Evolutionary conservation across 768 basidiomycete species (phyloP), one percentile per base, ranked within the genome.

Genomic region (Boletus pseudopeckii): DNA sequence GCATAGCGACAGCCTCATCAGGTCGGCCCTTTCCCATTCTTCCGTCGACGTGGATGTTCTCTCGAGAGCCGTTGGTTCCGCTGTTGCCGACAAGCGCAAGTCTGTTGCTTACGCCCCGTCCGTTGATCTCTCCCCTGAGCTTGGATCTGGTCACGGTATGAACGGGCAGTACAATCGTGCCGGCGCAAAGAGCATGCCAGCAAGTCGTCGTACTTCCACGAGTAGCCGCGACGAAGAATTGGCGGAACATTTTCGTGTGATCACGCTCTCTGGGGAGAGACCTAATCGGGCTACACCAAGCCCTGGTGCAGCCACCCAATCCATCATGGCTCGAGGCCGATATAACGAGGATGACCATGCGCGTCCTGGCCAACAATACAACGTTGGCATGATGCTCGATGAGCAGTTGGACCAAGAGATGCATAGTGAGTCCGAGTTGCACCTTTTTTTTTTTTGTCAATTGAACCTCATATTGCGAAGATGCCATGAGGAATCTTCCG

Each of bases 321-420:
- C 85, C 14, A 75, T 81, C 53, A 65, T 85, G 54, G 70, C 76
- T 28, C 76, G 82, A 60, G 79, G 74, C 10, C 78, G 81, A 18
- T 83, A 81, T 61, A 74, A 65, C 20, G 80, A 82, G 43, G 84
- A 83, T 45, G 85, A 88, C 50, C 81, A 78, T 38, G 71, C 76
- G 14, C 78, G 76, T 45, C 82, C 83, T 65, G 81, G 81, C 8
- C 83, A 78, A 56, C 77, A 77, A 33, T 90, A 84, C 70, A 92
- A 91, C 64, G 82, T 88, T 38, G 90, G 90, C 30, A 87, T 92
- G 85, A 85, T 95, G 84, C 75, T 96, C 56, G 93, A 96, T 61
- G 90, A 95, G 69, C 92, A 95, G 65, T 73, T 96, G 60, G 93
- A 96, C 65, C 84, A 91, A 72, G 93, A 96, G 68, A 93, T 96